Percentiles rank a stretch among this genome's conserved stretches.
phyloP scores from a whole-genome alignment of 805 yeast genomes.

The Deakozyma indianensis region DNA sequence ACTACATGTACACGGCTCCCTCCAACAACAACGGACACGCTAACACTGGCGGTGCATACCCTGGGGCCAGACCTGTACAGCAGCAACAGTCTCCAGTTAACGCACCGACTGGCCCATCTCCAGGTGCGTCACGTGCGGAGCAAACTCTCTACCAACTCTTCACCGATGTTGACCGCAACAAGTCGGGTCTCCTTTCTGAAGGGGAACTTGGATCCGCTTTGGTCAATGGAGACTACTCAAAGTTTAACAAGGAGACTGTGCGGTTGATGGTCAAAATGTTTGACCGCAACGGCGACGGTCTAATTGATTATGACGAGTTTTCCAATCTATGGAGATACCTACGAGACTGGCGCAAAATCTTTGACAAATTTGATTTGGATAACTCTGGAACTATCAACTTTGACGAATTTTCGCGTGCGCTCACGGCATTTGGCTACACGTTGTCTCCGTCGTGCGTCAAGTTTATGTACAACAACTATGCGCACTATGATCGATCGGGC shows the following conservation, averaged over 20 bases:
- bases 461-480: slow-evolving; percentile 43
- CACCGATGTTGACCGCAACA: slow-evolving; percentile 39
- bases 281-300: slow-evolving; percentile 33
- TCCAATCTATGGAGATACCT: slow-evolving; percentile 54
- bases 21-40: not conserved
- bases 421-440: slow-evolving; percentile 53
- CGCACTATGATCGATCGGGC: slow-evolving; percentile 20
- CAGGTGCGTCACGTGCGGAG: slow-evolving; percentile 16
- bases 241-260: slow-evolving; percentile 46
- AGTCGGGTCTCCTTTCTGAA: slow-evolving; percentile 40
- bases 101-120: not conserved
- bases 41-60: not conserved
- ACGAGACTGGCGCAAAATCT: slow-evolving; percentile 50
- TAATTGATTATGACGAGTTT: slow-evolving; percentile 44
- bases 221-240: slow-evolving; percentile 48
- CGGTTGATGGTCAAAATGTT: slow-evolving; percentile 49
- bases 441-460: slow-evolving; percentile 42
- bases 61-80: not conserved
- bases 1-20: not conserved
- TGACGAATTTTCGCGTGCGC: slow-evolving; percentile 47
- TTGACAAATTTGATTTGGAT: slow-evolving; percentile 47
- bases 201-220: slow-evolving; percentile 44
- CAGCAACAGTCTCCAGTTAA: not conserved
- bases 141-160: slow-evolving; percentile 35
- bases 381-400: slow-evolving; percentile 45